phyloP scores from a whole-genome alignment of 345 rosid species.

The Cochlearia excelsa region DNA sequence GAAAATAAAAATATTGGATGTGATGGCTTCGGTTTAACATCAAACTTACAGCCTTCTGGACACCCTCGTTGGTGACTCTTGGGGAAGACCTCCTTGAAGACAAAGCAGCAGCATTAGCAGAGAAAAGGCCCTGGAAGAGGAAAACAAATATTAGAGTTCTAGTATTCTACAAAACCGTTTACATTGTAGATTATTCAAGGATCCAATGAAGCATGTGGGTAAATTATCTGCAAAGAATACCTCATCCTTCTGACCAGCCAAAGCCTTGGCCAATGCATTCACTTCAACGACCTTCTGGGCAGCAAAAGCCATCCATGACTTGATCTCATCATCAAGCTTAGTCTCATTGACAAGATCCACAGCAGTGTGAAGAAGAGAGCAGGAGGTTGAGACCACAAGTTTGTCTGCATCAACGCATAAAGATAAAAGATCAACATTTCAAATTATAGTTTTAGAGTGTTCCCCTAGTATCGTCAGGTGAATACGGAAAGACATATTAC shows the following conservation, averaged over 20 bases:
- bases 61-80: conserved; percentile 86
- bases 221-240: conserved; percentile 35
- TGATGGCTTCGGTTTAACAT: conserved; percentile 18
- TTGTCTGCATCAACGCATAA: conserved; percentile 51
- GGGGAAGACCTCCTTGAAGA: conserved; percentile 92
- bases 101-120: conserved; percentile 83
- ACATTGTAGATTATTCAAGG: conserved; percentile 3
- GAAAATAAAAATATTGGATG: not conserved
- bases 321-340: conserved; percentile 80
- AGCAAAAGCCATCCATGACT: conserved; percentile 98
- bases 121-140: conserved; percentile 61
- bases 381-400: conserved; percentile 93
- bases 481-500: conserved; percentile 33
- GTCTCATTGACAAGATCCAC: conserved; percentile 92
- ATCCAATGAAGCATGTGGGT: not conserved
- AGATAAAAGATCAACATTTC: conserved; percentile 17
- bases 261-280: conserved; percentile 84
- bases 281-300: conserved; percentile 98
- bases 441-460: not conserved
- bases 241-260: conserved; percentile 91
- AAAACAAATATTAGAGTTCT: not conserved
- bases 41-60: conserved; percentile 87
- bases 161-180: not conserved
- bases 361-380: conserved; percentile 97
- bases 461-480: not conserved